These are phyloP conservation scores for Zea mays DNA, from an alignment of 176 grass and related monocot genomes.

Conservation along the genomic window Zm-B73-REFERENCE-NAM-5.0 NC_050096.1:23079001-23079500, in stretches of 20 bases:
- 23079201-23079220: not conserved
- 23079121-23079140: too few relatives aligned
- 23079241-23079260: not conserved
- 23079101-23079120: too few relatives aligned
- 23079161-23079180: too few relatives aligned
- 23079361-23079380: not conserved
- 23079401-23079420: not conserved
- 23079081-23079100: too few relatives aligned
- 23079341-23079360: not conserved
- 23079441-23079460: too few relatives aligned
- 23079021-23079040: not conserved
- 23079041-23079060: not conserved
- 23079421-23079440: too few relatives aligned
- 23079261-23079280: not conserved
- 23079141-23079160: too few relatives aligned
- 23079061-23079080: not conserved
- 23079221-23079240: not conserved
- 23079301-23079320: not conserved
- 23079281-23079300: not conserved
- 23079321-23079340: not conserved
- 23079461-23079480: too few relatives aligned
- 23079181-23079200: too few relatives aligned
- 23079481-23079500: too few relatives aligned
- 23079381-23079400: too few relatives aligned
- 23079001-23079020: conserved; percentile 43